phyloP scores from a whole-genome alignment of 352 stramenopile species.

The Globisporangium perplexum region DNA sequence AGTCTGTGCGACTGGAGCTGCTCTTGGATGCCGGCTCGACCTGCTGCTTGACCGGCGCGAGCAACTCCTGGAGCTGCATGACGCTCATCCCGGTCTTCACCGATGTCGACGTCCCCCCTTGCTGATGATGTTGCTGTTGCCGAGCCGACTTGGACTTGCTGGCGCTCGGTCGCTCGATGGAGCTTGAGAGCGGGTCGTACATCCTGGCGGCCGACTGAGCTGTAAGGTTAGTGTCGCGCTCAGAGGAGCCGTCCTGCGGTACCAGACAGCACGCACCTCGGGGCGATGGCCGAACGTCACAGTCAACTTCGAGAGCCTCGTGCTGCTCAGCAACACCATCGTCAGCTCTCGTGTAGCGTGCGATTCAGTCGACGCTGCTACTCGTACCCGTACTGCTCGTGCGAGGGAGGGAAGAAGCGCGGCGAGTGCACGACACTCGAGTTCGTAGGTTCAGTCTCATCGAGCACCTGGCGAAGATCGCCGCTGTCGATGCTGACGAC shows the following conservation, averaged over 20 bases:
- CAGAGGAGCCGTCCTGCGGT: no score
- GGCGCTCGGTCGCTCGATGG: constrained; percentile 13
- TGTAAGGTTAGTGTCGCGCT: neutral
- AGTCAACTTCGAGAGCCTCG: constrained; percentile 31
- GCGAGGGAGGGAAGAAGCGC: constrained; percentile 16
- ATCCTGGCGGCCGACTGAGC: constrained; percentile 57
- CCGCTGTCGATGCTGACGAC: constrained; percentile 50
- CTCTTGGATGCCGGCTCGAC: constrained; percentile 8
- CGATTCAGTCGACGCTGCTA: no score
- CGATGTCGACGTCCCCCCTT: constrained; percentile 14
- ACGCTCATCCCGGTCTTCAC: constrained; percentile 65
- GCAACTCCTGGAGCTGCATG: constrained; percentile 46
- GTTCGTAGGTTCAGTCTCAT: neutral
- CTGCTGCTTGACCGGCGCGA: constrained; percentile 31
- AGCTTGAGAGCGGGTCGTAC: constrained; percentile 58
- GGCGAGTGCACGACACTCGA: constrained; percentile 13
- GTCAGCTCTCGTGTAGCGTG: neutral
- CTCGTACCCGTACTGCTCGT: constrained; percentile 31
- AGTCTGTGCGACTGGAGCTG: constrained; percentile 1
- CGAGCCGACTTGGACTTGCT: constrained; percentile 10
- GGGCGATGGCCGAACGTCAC: constrained; percentile 74
- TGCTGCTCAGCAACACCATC: constrained; percentile 11
- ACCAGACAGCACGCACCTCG: constrained; percentile 6
- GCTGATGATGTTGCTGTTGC: neutral
- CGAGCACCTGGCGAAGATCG: constrained; percentile 23